Conservation (phyloP, 2,329 filamentous ascomycete genomes). For the Nothophoma quercina region DNA sequence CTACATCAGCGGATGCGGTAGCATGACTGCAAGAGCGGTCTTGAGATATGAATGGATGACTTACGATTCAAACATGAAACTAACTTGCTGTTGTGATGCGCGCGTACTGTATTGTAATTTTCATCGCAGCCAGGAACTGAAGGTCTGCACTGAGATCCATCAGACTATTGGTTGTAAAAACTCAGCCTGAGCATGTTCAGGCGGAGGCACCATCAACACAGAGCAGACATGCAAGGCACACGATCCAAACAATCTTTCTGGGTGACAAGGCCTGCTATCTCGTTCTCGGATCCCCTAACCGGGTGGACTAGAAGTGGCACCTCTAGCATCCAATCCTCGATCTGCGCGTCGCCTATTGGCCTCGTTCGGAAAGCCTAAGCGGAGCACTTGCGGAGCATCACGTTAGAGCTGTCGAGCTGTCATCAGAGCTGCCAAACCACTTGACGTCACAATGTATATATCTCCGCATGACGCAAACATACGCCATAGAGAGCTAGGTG, state of each 20-base stretch:
- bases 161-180: no score
- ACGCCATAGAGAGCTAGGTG: constrained; percentile 18
- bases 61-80: not conserved
- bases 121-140: no score
- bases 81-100: not conserved
- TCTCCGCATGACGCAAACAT: constrained; percentile 23
- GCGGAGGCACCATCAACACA: no score
- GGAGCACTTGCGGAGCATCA: constrained; percentile 1
- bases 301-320: not conserved
- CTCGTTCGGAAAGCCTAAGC: constrained; percentile 5
- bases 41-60: constrained; percentile 20
- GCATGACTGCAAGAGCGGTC: constrained; percentile 21
- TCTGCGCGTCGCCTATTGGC: not conserved
- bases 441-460: constrained; percentile 25
- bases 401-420: constrained; percentile 11
- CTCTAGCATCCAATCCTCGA: not conserved
- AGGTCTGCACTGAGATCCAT: no score
- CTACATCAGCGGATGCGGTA: constrained; percentile 16
- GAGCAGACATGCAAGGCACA: no score
- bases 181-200: no score
- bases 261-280: not conserved
- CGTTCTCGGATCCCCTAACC: not conserved
- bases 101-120: not conserved
- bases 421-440: not conserved
- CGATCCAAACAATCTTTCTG: no score